These are phyloP conservation scores for Euphrasia confusa DNA, from an alignment of 257 asterid genomes.

Conservation along the genomic window DNA sequence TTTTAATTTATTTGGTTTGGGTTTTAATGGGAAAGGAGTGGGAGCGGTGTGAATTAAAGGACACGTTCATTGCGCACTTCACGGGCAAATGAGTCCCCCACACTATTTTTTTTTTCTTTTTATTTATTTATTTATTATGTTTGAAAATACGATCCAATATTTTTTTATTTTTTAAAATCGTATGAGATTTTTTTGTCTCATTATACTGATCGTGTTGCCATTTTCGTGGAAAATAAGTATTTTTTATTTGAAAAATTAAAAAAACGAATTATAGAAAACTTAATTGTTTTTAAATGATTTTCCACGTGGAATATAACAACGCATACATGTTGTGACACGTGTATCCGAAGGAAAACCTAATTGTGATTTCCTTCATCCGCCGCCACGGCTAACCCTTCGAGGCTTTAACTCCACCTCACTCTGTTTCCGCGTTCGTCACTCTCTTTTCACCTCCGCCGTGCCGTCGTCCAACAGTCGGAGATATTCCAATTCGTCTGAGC, in stretches of 20 bases:
- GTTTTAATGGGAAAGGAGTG: neutral
- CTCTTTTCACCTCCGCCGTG: neutral
- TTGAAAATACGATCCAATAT: neutral
- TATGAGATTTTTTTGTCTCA: neutral
- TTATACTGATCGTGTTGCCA: too few relatives aligned
- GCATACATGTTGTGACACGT: neutral
- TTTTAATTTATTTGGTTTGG: neutral
- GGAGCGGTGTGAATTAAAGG: neutral
- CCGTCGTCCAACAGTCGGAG: neutral
- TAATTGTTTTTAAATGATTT: too few relatives aligned
- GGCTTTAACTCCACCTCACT: neutral
- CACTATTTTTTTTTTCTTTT: neutral
- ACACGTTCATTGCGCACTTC: neutral
- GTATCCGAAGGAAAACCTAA: neutral
- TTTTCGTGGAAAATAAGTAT: too few relatives aligned
- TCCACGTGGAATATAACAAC: too few relatives aligned
- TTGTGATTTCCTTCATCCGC: neutral
- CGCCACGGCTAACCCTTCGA: constrained; percentile 3
- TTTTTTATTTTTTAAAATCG: too few relatives aligned
- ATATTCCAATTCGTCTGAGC: neutral
- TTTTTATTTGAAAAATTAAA: too few relatives aligned
- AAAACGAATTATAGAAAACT: too few relatives aligned
- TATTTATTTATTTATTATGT: too few relatives aligned
- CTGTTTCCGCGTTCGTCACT: neutral
- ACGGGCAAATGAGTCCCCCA: constrained; percentile 1